phyloP scores from a whole-genome alignment of 2,329 filamentous ascomycete genomes.

The Talaromyces islandicus region DNA sequence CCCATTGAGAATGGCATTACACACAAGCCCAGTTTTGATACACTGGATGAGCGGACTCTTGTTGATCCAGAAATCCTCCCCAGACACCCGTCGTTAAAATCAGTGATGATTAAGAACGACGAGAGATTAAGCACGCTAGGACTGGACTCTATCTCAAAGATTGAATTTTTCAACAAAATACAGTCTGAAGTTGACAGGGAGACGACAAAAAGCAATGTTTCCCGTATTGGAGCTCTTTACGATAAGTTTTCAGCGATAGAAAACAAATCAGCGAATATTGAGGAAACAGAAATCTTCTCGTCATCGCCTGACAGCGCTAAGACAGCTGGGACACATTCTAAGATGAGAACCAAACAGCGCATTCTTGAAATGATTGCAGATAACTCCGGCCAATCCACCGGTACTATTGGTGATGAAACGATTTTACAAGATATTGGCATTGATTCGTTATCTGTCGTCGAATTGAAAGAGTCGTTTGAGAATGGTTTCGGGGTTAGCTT shows the following conservation, averaged over 20 bases:
- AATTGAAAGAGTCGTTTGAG: conserved; percentile 5
- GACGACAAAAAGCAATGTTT: background rate
- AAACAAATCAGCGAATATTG: background rate
- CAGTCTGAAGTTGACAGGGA: background rate
- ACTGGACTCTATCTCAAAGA: conserved; percentile 5
- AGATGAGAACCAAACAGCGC: conserved; percentile 2
- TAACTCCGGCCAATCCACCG: conserved; percentile 1
- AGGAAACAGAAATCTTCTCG: conserved; percentile 2
- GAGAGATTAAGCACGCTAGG: background rate
- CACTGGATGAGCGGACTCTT: conserved; percentile 3
- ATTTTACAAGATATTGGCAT: conserved; percentile 7
- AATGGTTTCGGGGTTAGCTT: conserved; percentile 3
- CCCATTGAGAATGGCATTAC: background rate
- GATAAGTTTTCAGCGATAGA: background rate
- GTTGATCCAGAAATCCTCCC: conserved; percentile 2
- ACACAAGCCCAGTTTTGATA: background rate
- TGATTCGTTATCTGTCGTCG: conserved; percentile 5
- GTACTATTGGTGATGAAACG: background rate
- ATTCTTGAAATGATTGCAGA: conserved; percentile 9
- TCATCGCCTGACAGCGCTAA: background rate
- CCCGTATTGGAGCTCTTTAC: background rate
- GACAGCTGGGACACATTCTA: background rate
- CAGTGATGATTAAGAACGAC: conserved; percentile 5
- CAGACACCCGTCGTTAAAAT: background rate
- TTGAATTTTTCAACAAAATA: conserved; percentile 5